Evolutionary conservation across 2,329 filamentous ascomycete genomes (phyloP).

Genomic region (Fusarium chuoi): DNA sequence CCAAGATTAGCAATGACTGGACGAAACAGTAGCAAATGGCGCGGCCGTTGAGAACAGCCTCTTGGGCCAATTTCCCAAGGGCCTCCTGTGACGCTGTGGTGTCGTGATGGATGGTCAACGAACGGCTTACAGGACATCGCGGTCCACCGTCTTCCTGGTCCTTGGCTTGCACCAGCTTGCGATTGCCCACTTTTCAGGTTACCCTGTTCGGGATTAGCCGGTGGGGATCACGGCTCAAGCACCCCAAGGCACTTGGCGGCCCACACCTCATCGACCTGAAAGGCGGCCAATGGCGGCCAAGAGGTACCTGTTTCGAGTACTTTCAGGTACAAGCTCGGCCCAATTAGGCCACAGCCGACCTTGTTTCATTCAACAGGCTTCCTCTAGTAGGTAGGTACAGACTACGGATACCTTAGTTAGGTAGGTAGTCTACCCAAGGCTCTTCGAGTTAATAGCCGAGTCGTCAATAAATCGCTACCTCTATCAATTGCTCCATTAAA

Average conservation of each 20-base stretch:
- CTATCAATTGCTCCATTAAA: neutral
- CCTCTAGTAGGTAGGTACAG: neutral
- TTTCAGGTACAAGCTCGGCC: constrained; percentile 24
- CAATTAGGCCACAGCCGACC: constrained; percentile 12
- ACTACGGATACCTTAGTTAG: too few relatives aligned
- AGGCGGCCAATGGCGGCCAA: constrained; percentile 20
- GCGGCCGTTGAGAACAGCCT: constrained; percentile 33
- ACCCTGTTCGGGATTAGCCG: constrained; percentile 26
- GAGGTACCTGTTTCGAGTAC: constrained; percentile 36
- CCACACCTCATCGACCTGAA: constrained; percentile 4
- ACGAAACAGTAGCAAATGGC: constrained; percentile 36
- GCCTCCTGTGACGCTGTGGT: constrained; percentile 43
- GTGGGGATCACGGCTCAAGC: neutral
- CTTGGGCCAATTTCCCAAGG: constrained; percentile 41
- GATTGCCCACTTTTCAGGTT: constrained; percentile 20
- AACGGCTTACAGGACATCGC: constrained; percentile 40
- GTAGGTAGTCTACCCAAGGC: neutral
- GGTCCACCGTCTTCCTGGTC: constrained; percentile 27
- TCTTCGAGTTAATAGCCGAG: neutral
- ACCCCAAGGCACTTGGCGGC: constrained; percentile 12
- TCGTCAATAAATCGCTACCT: neutral
- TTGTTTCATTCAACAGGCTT: constrained; percentile 1
- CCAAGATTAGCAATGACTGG: constrained; percentile 38
- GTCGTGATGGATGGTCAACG: constrained; percentile 34
- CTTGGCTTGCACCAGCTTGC: constrained; percentile 18